Conservation (phyloP, 768 basidiomycete species). For the Cystobasidium tubakii region DNA sequence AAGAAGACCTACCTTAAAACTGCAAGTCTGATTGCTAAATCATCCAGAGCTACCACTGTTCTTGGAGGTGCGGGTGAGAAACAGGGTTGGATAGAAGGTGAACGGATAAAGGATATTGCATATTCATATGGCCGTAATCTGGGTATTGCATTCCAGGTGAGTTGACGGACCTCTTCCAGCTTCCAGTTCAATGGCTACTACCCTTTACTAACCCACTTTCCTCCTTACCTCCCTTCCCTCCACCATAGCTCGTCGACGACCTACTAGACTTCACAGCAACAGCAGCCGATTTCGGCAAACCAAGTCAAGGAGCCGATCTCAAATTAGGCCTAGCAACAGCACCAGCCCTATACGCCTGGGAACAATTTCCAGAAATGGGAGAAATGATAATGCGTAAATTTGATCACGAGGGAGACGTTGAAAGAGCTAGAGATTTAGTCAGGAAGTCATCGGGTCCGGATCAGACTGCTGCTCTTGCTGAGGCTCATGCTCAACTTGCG, state of each 20-base stretch:
- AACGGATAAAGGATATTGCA: constrained; percentile 78
- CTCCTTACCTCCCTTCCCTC: no score
- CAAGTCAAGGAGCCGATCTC: constrained; percentile 71
- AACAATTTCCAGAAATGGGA: constrained; percentile 70
- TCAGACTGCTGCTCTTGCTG: constrained; percentile 71
- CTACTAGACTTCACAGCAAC: constrained; percentile 85
- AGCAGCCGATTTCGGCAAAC: constrained; percentile 74
- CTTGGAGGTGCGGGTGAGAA: constrained; percentile 64
- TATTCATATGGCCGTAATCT: constrained; percentile 85
- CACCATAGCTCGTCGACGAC: constrained; percentile 79
- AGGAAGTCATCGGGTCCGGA: constrained; percentile 66
- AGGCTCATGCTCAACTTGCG: constrained; percentile 68
- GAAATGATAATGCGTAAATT: constrained; percentile 76
- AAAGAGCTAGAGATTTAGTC: constrained; percentile 64
- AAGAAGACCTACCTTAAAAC: constrained; percentile 91
- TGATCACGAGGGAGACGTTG: constrained; percentile 68
- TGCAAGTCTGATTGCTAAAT: constrained; percentile 83
- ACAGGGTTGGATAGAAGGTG: constrained; percentile 56
- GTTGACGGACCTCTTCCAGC: constrained; percentile 39
- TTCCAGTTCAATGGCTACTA: no score
- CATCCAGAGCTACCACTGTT: constrained; percentile 74
- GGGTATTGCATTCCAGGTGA: constrained; percentile 91
- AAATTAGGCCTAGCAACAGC: constrained; percentile 77
- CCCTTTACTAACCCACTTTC: no score
- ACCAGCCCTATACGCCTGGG: constrained; percentile 77